Evolutionary conservation across 1,139 yeast species (phyloP).

Genomic region (Hansenula lynferdii): DNA sequence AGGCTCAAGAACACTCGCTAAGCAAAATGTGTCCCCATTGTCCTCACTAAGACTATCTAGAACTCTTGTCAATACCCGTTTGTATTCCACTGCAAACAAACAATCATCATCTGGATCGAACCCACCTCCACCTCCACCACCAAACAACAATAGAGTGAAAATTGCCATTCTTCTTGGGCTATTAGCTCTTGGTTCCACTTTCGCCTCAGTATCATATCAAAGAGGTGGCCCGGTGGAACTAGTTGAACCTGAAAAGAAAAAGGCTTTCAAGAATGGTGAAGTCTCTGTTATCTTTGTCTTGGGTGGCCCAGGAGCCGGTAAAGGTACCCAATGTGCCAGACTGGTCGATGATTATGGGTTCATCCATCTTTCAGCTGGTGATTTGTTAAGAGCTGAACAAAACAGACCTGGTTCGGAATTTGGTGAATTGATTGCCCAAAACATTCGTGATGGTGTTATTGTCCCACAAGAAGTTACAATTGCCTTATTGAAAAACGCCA

Average conservation of each 20-base stretch:
- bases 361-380: slow-evolving; percentile 92
- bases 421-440: slow-evolving; percentile 80
- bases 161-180: slow-evolving; percentile 26
- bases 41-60: background rate
- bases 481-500: slow-evolving; percentile 77
- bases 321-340: slow-evolving; percentile 92
- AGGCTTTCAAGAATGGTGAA: slow-evolving; percentile 52
- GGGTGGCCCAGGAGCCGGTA: slow-evolving; percentile 88
- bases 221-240: slow-evolving; percentile 44
- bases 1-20: background rate
- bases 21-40: background rate
- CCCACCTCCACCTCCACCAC: slow-evolving; percentile 4
- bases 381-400: slow-evolving; percentile 89
- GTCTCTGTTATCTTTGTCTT: slow-evolving; percentile 83
- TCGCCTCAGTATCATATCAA: slow-evolving; percentile 38
- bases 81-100: background rate
- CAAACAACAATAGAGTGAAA: slow-evolving; percentile 20
- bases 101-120: background rate
- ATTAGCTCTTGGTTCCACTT: slow-evolving; percentile 41
- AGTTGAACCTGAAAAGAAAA: slow-evolving; percentile 33
- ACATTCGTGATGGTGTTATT: slow-evolving; percentile 82
- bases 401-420: slow-evolving; percentile 73
- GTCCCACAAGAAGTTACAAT: slow-evolving; percentile 96
- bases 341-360: slow-evolving; percentile 78
- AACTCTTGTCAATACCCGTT: background rate